A percentile compares a stretch with the other conserved stretches of the same genome.
These are phyloP conservation scores for Eucalyptus urophylla DNA, from an alignment of 345 rosid genomes.

Conservation along the genomic window DNA sequence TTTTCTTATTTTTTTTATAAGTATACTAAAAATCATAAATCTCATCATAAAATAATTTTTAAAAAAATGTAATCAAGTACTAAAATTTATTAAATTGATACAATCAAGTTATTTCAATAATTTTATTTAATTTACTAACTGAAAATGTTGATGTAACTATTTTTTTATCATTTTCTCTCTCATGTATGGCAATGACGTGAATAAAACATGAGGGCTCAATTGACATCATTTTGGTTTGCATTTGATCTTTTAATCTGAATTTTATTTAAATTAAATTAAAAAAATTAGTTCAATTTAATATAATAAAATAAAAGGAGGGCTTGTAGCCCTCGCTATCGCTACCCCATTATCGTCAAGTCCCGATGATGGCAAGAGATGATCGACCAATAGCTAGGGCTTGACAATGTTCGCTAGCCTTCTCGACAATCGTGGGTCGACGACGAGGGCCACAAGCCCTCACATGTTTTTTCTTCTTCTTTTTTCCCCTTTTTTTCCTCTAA, in stretches of 20 bases:
- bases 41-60: too few species aligned
- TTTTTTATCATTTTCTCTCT: too few species aligned
- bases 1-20: background rate
- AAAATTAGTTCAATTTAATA: too few species aligned
- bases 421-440: rapidly evolving
- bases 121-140: too few species aligned
- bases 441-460: background rate
- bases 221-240: too few species aligned
- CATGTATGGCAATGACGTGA: background rate
- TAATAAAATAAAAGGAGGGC: background rate
- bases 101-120: too few species aligned
- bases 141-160: rapidly evolving
- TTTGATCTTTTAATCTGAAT: too few species aligned
- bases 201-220: too few species aligned
- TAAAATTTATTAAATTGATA: too few species aligned
- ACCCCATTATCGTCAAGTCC: too few species aligned
- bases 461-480: background rate
- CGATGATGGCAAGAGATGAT: rapidly evolving
- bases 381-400: background rate
- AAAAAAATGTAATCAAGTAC: rapidly evolving
- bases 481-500: too few species aligned
- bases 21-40: background rate
- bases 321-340: rapidly evolving
- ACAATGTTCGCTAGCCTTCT: background rate
- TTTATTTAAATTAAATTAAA: too few species aligned